These are phyloP conservation scores for Fraxinus floribunda DNA, from an alignment of 305 asterid species.

Conservation along the genomic window DNA sequence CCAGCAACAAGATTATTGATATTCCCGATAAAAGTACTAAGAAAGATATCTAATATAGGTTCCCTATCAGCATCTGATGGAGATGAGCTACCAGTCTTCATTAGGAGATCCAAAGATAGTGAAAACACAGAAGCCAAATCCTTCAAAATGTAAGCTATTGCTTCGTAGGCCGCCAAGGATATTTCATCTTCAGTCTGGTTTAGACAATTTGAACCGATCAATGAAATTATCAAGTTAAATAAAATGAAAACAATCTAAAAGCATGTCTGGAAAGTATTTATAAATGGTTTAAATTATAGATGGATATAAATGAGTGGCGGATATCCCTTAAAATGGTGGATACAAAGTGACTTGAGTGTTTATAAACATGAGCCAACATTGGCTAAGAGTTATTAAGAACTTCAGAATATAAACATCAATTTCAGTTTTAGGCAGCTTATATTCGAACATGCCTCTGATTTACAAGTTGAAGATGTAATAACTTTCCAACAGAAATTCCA, in stretches of 20 bases:
- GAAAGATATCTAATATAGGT: constrained; percentile 55
- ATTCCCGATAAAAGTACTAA: constrained; percentile 53
- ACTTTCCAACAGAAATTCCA: constrained; percentile 83
- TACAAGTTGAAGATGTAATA: constrained; percentile 51
- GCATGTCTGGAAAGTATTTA: background rate
- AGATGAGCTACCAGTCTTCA: constrained; percentile 32
- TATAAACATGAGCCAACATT: background rate
- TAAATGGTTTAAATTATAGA: background rate
- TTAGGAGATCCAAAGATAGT: constrained; percentile 46
- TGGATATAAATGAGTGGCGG: background rate
- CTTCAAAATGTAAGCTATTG: constrained; percentile 61
- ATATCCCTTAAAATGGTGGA: background rate
- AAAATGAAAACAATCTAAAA: constrained; percentile 9
- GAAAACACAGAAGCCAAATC: constrained; percentile 48
- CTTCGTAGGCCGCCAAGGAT: constrained; percentile 75
- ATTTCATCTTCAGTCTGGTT: constrained; percentile 78
- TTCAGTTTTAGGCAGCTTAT: constrained; percentile 15
- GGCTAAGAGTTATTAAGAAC: constrained; percentile 8
- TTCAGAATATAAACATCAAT: constrained; percentile 16
- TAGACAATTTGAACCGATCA: constrained; percentile 16
- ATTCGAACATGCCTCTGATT: constrained; percentile 59
- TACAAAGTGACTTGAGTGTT: background rate
- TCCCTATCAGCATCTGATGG: constrained; percentile 40
- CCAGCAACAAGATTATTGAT: constrained; percentile 61
- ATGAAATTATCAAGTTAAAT: constrained; percentile 18